Base-by-base conservation (phyloP, 257 asterid genomes). In the Solanum virginianum region DNA sequence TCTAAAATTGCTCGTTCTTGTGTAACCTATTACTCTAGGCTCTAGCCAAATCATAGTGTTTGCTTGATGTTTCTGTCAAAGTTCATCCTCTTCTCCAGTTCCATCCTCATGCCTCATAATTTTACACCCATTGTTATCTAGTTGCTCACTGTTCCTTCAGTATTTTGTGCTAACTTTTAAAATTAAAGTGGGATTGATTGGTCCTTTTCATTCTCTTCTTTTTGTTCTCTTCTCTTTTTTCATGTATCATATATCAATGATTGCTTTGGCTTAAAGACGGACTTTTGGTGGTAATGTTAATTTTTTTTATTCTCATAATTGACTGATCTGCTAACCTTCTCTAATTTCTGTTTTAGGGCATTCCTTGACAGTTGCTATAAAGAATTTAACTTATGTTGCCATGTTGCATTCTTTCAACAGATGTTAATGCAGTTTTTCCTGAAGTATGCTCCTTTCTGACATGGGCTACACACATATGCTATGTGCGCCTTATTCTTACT, bases 331-430 rank as follows among this genome's bases (percentile, higher is more conserved):
- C 84, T 77, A 85, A 85, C 84, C 56, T 85, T 62, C 62, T 56
- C 43, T 49, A 10, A 59, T 60, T 85, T 53, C 80, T 85, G 45
- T 79, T 85, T 62, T 79, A 68, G 80, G 80, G 84, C 80, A 77
- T 53, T 43, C 54, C 68, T 85, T 62, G 57, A 36, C n/a, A 45
- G 77, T 77, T 85, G 87, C 81, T 62, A 85, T 49, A 85, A 85
- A 80, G 80, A 60, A 70, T 32, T 62, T 4, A 62, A 59, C 47
- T 60, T 85, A 59, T 59, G 51, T 79, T 79, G 59, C 71, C 63
- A 79, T 63, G 39, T 79, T 62, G 68, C 83, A 49, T 62, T 85
- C 84, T 85, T 63, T 85, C 80, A 43, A 68, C 80, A 49, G 80
- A 85, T 85, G 79, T 85, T 79, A 79, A 45, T 59, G 43, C 70